These are phyloP conservation scores for Phytophthora palmivora DNA, from an alignment of 352 stramenopile species.

Conservation along the genomic window DNA sequence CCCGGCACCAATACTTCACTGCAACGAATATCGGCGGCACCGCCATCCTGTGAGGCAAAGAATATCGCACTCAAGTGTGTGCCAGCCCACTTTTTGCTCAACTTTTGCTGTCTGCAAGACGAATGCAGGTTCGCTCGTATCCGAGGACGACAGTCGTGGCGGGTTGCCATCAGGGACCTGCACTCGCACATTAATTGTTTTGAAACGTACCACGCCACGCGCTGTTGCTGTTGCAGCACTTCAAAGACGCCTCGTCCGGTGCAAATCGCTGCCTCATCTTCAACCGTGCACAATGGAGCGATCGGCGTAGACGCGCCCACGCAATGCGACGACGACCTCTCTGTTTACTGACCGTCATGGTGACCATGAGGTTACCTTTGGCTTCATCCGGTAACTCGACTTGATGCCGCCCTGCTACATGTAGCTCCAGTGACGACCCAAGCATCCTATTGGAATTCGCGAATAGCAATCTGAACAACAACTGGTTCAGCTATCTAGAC, in stretches of 20 bases:
- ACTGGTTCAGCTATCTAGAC: too few relatives aligned
- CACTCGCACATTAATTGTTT: too few relatives aligned
- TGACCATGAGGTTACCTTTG: too few relatives aligned
- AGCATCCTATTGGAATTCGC: too few relatives aligned
- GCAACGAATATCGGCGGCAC: constrained; percentile 12
- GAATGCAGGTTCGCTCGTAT: too few relatives aligned
- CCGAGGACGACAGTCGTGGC: neutral
- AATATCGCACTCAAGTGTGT: constrained; percentile 26
- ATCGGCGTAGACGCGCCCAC: constrained; percentile 3
- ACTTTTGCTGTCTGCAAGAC: constrained; percentile 22
- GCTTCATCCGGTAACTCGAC: too few relatives aligned
- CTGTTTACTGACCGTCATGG: too few relatives aligned
- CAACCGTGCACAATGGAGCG: constrained; percentile 15
- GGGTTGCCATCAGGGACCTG: constrained; percentile 1
- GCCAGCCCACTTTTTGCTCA: constrained; percentile 23
- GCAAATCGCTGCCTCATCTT: constrained; percentile 23
- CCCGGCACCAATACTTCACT: constrained; percentile 14
- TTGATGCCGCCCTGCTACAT: too few relatives aligned
- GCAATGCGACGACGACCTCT: constrained; percentile 21
- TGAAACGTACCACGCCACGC: too few relatives aligned
- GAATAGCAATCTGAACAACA: too few relatives aligned
- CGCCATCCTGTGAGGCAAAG: constrained; percentile 27
- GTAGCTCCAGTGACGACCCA: too few relatives aligned
- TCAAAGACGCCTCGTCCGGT: too few relatives aligned
- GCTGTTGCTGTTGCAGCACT: neutral